Evolutionary conservation across 1,284 basidiomycete genomes (phyloP), one percentile per base, ranked within the genome.

Genomic region (Grifola frondosa): DNA sequence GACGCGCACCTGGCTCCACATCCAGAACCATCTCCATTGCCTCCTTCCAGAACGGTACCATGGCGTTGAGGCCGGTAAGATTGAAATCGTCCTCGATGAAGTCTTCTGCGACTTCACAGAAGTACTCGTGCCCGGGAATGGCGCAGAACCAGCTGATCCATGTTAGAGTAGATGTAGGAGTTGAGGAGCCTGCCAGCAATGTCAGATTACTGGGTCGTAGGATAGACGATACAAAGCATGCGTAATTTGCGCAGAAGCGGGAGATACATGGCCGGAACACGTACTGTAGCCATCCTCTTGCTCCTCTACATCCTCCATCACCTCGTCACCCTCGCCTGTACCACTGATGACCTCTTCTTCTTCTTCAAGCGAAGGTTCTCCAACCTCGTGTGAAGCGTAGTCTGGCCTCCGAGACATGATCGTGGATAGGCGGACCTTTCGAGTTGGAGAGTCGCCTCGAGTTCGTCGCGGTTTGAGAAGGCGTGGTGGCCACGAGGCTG

Each of bases 61-160:
- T 87, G 15, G 83, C 80, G 63, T 94, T 95, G 53, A 99, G 70
- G 2, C 97, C 97, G 1, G 97, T 99, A 41, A 99, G 74, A 71
- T 99, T 99, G 73, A 99, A 99, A 65, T 99, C 97, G 69, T 99
- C 97, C 65, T 99, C 97, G 66, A 99, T 99, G 66, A 98, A 99
- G 62, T 99, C 96, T 63, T 99, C 95, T 42, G 89, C 84, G 16
- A 98, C 94, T 69, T 96, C 93, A 67, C 91, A 95, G 66, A 98
- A 99, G 71, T 97, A 99, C 70, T 99, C 97, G 68, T 99, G 97
- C 5, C 97, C 97, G 5, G 97, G 94, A 33, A 99, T 73, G 16
- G 94, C 94, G 63, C 95, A 98, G 74, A 97, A 99, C 97, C 96
- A 99, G 57, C 87, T 88, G 62, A 96, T 96, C 93, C 92, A 97